Evolutionary conservation across 306 rosid genomes (phyloP).

Genomic region (Comarum palustre): DNA sequence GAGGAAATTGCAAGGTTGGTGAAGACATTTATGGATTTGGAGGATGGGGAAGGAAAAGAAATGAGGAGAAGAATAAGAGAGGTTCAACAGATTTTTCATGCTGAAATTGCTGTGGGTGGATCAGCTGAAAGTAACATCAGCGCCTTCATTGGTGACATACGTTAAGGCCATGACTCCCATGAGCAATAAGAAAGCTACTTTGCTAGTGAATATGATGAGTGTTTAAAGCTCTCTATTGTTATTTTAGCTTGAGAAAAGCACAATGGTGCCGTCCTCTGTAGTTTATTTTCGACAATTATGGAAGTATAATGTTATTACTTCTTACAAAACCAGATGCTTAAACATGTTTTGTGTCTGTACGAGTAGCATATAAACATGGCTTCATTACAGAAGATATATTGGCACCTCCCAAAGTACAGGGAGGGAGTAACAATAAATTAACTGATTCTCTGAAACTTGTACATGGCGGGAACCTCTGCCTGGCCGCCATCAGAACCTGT

Average conservation of each 20-base stretch:
- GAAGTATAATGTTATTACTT: too few relatives aligned
- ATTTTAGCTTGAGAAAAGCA: neutral
- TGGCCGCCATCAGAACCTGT: too few relatives aligned
- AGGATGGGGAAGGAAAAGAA: conserved; percentile 26
- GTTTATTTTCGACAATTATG: too few relatives aligned
- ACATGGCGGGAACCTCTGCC: too few relatives aligned
- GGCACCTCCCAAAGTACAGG: too few relatives aligned
- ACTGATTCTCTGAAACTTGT: too few relatives aligned
- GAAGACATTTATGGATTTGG: conserved; percentile 29
- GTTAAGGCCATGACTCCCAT: neutral
- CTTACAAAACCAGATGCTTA: neutral
- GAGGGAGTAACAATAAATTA: too few relatives aligned
- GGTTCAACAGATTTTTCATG: conserved; percentile 8
- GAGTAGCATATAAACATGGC: neutral
- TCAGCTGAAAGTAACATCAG: conserved; percentile 32
- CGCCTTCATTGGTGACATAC: conserved; percentile 38
- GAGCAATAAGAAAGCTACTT: neutral
- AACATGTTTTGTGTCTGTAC: neutral
- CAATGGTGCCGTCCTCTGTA: too few relatives aligned
- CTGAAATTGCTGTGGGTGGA: conserved; percentile 30
- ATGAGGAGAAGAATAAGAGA: conserved; percentile 28
- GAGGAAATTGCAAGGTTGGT: conserved; percentile 31
- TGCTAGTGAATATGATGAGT: neutral
- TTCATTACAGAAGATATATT: neutral
- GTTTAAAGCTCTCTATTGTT: neutral